These are phyloP conservation scores for Puccinellia tenuiflora DNA, from an alignment of 176 grass and related monocot species.

Conservation along the genomic window DNA sequence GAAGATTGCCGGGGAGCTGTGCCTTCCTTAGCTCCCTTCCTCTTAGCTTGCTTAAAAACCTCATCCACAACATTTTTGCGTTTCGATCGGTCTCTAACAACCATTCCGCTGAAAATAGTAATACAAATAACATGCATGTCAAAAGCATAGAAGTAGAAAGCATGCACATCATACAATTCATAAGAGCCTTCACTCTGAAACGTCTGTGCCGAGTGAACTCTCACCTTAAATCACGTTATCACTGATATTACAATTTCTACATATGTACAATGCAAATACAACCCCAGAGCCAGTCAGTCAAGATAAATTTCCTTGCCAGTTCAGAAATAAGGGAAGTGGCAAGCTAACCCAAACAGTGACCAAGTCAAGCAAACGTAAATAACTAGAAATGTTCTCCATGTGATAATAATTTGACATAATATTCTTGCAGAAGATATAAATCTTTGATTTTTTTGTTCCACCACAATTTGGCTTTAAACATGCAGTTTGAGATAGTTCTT, in stretches of 20 bases:
- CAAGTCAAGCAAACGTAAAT: neutral
- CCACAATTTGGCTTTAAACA: neutral
- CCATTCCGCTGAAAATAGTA: constrained; percentile 49
- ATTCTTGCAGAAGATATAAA: neutral
- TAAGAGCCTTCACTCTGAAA: neutral
- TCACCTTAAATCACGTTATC: neutral
- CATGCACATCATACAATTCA: neutral
- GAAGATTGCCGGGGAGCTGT: constrained; percentile 33
- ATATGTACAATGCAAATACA: neutral
- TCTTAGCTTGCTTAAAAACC: constrained; percentile 70
- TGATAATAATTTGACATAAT: neutral
- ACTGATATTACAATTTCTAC: neutral
- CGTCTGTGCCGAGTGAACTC: neutral
- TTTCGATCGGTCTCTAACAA: constrained; percentile 69
- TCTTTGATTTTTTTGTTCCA: neutral
- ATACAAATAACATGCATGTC: neutral
- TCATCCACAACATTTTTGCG: constrained; percentile 39
- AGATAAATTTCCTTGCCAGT: neutral
- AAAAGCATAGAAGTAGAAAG: neutral
- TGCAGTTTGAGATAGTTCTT: neutral
- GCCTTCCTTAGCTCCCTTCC: constrained; percentile 50
- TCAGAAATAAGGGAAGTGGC: neutral
- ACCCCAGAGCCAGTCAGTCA: neutral
- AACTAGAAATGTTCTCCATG: neutral
- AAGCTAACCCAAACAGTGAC: neutral